Base-by-base conservation (phyloP, 2,329 filamentous ascomycete species). In the Phaeosphaeriaceae sp. region DNA sequence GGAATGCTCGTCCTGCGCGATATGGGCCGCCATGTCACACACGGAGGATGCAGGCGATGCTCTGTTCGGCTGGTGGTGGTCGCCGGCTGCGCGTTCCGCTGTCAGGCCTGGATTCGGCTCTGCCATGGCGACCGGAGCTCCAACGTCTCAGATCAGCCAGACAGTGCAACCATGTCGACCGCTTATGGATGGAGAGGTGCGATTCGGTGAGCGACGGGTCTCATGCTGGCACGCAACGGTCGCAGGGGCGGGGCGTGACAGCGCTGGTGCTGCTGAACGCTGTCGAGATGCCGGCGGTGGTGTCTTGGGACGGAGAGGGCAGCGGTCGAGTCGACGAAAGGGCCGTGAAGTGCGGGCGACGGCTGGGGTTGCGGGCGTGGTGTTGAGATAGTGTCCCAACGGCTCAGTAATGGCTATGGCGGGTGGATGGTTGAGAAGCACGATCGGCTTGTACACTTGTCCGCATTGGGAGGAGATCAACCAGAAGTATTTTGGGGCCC, bases 111-210 rank as follows among this genome's bases (percentile, higher is more conserved):
- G 58, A 55, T 60, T 67, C 40, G 69, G 61, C 63, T 70, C 69
- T 60, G 55, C 64, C 74, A 76, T 76, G 69, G 62, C 67, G 59
- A 62, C 58, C 56, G 61, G 60, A 65, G 68, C 60, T 68, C 67
- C 45, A 62, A 50, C 58, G 68, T 67, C 59, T 64, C 63, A 66
- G 68, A 59, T 73, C 61, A 75, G 61, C 57, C 61, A 54, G 59
- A 65, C 59, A 45, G 70, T 69, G 69, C 66, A 58, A 74, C 66
- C 75, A 77, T 77, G 66, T 67, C 71, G 74, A 57, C 48, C 53
- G 48, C 45, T 50, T 51, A 54, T 36, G 22, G 49, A 58, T 45
- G 60, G 36, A 47, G 58, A 51, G 50, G 54, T 50, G 51, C 53
- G 47, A 33, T 44, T 62, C 47, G 46, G 67, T 54, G 45, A 52